A percentile compares a stretch with the other conserved stretches of the same genome.
Conservation (phyloP, 2,329 filamentous ascomycete species). For the Colletotrichum cordylinicola region DNA sequence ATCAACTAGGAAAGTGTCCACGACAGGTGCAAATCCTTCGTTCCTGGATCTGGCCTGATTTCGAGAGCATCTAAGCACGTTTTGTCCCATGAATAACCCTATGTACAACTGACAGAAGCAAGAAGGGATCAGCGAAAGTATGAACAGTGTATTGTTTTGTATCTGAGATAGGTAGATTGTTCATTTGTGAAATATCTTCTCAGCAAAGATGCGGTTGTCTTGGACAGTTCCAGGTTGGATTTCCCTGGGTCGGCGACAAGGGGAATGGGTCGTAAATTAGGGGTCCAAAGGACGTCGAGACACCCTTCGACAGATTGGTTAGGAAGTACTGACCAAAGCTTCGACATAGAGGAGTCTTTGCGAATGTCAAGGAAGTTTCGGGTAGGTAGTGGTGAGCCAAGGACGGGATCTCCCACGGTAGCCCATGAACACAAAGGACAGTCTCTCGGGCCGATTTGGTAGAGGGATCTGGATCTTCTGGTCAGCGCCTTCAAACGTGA, state of each 20-base stretch:
- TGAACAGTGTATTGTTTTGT: background rate
- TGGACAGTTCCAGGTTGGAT: background rate
- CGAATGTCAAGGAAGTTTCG: background rate
- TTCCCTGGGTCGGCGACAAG: background rate
- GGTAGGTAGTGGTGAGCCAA: background rate
- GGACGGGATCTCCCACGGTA: background rate
- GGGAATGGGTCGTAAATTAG: background rate
- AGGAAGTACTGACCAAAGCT: background rate
- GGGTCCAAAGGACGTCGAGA: background rate
- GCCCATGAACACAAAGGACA: background rate
- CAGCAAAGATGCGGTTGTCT: background rate
- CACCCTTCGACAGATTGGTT: rapidly evolving
- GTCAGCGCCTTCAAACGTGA: background rate
- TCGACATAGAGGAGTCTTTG: background rate
- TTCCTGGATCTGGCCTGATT: background rate
- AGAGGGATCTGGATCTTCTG: background rate
- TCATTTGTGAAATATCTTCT: background rate
- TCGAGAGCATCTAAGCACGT: background rate
- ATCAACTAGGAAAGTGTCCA: background rate
- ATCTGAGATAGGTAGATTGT: background rate
- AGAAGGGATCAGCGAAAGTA: background rate
- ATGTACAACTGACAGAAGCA: background rate
- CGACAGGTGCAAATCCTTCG: background rate
- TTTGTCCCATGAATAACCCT: background rate
- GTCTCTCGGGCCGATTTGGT: background rate